These are phyloP conservation scores for Farysia itapuensis DNA, from an alignment of 1,284 basidiomycete species.

Conservation along the genomic window DNA sequence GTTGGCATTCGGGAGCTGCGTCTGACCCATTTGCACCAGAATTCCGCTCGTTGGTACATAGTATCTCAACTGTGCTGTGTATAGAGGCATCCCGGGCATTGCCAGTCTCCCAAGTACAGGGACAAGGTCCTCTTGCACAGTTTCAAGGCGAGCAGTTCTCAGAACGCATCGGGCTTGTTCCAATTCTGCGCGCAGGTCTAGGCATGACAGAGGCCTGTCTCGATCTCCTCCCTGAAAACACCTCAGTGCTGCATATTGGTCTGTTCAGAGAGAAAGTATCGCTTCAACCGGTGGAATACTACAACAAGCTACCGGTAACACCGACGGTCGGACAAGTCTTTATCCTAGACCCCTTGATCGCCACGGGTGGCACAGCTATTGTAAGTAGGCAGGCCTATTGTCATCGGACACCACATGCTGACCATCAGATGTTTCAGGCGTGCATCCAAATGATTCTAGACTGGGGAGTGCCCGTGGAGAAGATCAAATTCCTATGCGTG, in stretches of 20 bases:
- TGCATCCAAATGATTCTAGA: conserved; percentile 56
- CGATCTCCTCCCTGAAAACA: conserved; percentile 74
- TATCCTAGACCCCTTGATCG: conserved; percentile 83
- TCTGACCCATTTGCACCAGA: conserved; percentile 6
- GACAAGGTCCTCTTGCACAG: conserved; percentile 39
- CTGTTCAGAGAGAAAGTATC: conserved; percentile 85
- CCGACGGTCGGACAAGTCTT: conserved; percentile 80
- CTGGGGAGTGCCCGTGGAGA: conserved; percentile 57
- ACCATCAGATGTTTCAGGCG: conserved; percentile 10
- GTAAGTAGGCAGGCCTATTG: too few species aligned
- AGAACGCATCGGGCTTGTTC: conserved; percentile 77
- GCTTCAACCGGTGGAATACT: conserved; percentile 79
- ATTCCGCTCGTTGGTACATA: conserved; percentile 36
- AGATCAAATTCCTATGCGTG: conserved; percentile 81
- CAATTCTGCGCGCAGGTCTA: conserved; percentile 86
- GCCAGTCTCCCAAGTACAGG: conserved; percentile 31
- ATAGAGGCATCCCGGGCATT: conserved; percentile 41
- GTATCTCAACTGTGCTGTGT: conserved; percentile 41
- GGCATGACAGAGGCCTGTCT: conserved; percentile 88
- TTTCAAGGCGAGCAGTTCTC: conserved; percentile 47
- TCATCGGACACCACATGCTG: neutral
- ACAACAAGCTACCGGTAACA: conserved; percentile 67
- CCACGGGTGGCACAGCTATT: conserved; percentile 88
- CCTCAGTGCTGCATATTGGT: conserved; percentile 86
- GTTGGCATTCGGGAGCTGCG: neutral